Evolutionary conservation across 768 basidiomycete species (phyloP).

Genomic region (Nidularia sp.): DNA sequence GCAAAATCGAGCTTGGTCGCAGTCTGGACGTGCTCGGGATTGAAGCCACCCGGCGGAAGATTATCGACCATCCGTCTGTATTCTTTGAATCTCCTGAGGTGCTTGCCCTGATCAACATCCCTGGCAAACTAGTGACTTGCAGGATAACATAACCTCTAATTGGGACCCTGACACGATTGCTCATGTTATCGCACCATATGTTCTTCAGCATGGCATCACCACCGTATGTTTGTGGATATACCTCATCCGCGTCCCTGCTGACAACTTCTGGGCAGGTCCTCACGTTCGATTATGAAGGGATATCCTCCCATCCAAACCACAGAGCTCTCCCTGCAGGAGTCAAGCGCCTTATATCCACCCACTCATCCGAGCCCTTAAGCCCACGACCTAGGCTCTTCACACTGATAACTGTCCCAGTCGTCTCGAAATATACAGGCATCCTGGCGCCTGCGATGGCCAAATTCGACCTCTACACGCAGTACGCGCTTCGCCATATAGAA

Average conservation of each 20-base stretch:
- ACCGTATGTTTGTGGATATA: slow-evolving; percentile 39
- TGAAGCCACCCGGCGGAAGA: slow-evolving; percentile 42
- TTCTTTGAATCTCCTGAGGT: too few species aligned
- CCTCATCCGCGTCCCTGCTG: slow-evolving; percentile 1
- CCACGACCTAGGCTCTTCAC: slow-evolving; percentile 44
- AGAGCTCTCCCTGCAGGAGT: slow-evolving; percentile 60
- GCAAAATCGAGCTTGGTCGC: slow-evolving; percentile 53
- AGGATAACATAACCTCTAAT: slow-evolving; percentile 64
- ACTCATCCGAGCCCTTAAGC: slow-evolving; percentile 9
- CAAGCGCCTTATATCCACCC: slow-evolving; percentile 32
- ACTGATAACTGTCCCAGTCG: slow-evolving; percentile 53
- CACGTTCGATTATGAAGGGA: slow-evolving; percentile 75
- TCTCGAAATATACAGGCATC: slow-evolving; percentile 60
- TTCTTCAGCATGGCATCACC: slow-evolving; percentile 54
- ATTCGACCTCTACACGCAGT: slow-evolving; percentile 28
- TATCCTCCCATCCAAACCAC: slow-evolving; percentile 90
- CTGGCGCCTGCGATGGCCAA: slow-evolving; percentile 49
- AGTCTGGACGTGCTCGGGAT: slow-evolving; percentile 74
- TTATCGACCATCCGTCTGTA: slow-evolving; percentile 72
- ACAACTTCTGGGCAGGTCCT: slow-evolving; percentile 53
- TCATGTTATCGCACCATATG: slow-evolving; percentile 51
- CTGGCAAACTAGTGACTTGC: slow-evolving; percentile 40
- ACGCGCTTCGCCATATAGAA: slow-evolving; percentile 19
- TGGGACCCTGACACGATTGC: slow-evolving; percentile 68
- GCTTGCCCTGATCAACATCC: neutral